Evolutionary conservation across 2,329 filamentous ascomycete species (phyloP).

Genomic region (Tolypocladium tundrense): DNA sequence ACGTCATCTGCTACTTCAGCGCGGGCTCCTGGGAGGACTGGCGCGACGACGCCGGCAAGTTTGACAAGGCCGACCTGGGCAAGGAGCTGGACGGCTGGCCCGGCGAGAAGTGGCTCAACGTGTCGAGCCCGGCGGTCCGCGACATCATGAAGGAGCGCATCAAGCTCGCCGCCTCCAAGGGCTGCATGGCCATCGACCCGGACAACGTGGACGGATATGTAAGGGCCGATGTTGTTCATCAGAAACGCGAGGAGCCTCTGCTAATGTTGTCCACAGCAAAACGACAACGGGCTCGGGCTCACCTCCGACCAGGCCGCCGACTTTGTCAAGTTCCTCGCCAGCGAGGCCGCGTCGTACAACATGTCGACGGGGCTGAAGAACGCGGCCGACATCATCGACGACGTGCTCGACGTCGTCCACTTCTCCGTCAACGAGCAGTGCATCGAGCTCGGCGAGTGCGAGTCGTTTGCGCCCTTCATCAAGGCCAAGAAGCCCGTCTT

Average conservation of each 20-base stretch:
- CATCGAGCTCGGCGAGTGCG: slow-evolving; percentile 48
- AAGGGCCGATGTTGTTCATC: background rate
- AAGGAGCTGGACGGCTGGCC: slow-evolving; percentile 51
- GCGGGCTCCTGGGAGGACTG: slow-evolving; percentile 59
- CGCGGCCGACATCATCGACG: slow-evolving; percentile 45
- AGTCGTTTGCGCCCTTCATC: slow-evolving; percentile 46
- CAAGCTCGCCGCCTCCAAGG: slow-evolving; percentile 46
- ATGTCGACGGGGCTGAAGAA: slow-evolving; percentile 62
- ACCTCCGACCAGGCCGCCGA: slow-evolving; percentile 45
- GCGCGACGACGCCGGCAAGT: slow-evolving; percentile 46
- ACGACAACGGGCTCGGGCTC: slow-evolving; percentile 51
- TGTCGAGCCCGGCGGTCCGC: slow-evolving; percentile 47
- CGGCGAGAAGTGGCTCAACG: slow-evolving; percentile 57
- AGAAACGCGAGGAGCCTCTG: background rate
- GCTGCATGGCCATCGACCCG: slow-evolving; percentile 59
- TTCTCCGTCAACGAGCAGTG: slow-evolving; percentile 66
- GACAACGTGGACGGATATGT: slow-evolving; percentile 61
- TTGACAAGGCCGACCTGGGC: slow-evolving; percentile 46
- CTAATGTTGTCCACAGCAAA: slow-evolving; percentile 25
- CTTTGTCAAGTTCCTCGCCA: slow-evolving; percentile 51
- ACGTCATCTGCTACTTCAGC: slow-evolving; percentile 67
- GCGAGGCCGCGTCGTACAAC: slow-evolving; percentile 39
- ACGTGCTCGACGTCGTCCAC: slow-evolving; percentile 39
- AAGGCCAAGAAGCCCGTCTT: slow-evolving; percentile 56
- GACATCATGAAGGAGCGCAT: slow-evolving; percentile 54